A percentile compares a stretch with the other conserved stretches of the same genome.
Conservation (phyloP, 768 basidiomycete genomes). For the Mycena polygramma region DNA sequence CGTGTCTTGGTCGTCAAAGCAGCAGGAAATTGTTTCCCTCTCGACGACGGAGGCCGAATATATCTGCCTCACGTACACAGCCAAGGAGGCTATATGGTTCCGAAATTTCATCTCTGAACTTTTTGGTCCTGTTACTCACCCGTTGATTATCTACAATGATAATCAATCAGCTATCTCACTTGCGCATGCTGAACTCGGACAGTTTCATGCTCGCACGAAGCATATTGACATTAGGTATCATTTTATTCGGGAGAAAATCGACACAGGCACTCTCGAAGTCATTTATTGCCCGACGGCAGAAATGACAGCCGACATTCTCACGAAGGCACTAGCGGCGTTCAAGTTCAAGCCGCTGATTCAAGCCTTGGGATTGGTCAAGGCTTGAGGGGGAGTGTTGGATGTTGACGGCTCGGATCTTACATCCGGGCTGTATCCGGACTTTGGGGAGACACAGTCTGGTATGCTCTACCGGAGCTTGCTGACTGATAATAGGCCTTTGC, state of each 20-base stretch:
- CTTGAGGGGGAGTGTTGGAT: conserved; percentile 36
- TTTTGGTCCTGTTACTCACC: conserved; percentile 5
- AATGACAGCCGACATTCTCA: conserved; percentile 22
- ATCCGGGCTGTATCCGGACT: too few species aligned
- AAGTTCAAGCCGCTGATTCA: conserved; percentile 22
- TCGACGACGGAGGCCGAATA: conserved; percentile 32
- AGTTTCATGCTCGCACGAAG: conserved; percentile 30
- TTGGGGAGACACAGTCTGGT: too few species aligned
- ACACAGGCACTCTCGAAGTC: conserved; percentile 12
- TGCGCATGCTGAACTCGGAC: conserved; percentile 25
- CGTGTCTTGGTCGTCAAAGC: conserved; percentile 28
- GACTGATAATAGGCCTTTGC: too few species aligned
- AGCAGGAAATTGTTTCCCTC: conserved; percentile 19
- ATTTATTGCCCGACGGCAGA: conserved; percentile 28
- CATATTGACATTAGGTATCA: conserved; percentile 30
- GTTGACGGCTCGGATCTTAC: too few species aligned
- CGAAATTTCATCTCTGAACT: conserved; percentile 21
- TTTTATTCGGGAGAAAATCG: conserved; percentile 25
- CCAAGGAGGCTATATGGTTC: conserved; percentile 22
- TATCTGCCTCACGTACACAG: conserved; percentile 7
- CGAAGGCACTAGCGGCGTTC: conserved; percentile 24
- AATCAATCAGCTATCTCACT: conserved; percentile 27
- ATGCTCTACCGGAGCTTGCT: too few species aligned
- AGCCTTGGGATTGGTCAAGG: conserved; percentile 23
- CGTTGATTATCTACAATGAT: conserved; percentile 23